These are phyloP conservation scores for Phyllosticta paracitricarpa DNA, from an alignment of 2,329 filamentous ascomycete species.

Conservation along the genomic window DNA sequence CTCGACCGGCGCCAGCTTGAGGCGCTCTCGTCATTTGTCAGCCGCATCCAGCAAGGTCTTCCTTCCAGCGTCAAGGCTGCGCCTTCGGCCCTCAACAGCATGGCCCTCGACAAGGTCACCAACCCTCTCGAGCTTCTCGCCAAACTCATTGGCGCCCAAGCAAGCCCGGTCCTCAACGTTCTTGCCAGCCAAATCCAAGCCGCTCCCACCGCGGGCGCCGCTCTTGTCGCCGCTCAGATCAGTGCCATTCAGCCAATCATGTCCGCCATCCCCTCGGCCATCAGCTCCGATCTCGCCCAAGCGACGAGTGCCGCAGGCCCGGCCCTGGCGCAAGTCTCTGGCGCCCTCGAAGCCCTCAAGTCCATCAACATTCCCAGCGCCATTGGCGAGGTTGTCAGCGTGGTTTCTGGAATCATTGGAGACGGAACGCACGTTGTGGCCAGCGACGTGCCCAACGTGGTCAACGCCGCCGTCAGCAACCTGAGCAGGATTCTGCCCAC, in stretches of 20 bases:
- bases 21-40: background rate
- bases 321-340: background rate
- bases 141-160: background rate
- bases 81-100: background rate
- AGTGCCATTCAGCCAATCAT: background rate
- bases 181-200: conserved; percentile 1
- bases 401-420: background rate
- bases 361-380: background rate
- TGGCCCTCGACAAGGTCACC: background rate
- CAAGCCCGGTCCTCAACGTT: conserved; percentile 1
- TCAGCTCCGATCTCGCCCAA: background rate
- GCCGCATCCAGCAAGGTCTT: background rate
- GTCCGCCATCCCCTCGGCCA: background rate
- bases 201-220: background rate
- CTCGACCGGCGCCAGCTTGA: background rate
- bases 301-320: background rate
- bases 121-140: background rate
- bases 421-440: background rate
- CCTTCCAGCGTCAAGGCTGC: background rate
- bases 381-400: background rate
- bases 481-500: background rate
- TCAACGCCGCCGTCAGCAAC: background rate
- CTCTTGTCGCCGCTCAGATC: background rate
- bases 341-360: background rate
- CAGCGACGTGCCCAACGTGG: background rate